These are phyloP conservation scores for Apiotrichum akiyoshidainum DNA, from an alignment of 1,284 basidiomycete species.

Conservation along the genomic window DNA sequence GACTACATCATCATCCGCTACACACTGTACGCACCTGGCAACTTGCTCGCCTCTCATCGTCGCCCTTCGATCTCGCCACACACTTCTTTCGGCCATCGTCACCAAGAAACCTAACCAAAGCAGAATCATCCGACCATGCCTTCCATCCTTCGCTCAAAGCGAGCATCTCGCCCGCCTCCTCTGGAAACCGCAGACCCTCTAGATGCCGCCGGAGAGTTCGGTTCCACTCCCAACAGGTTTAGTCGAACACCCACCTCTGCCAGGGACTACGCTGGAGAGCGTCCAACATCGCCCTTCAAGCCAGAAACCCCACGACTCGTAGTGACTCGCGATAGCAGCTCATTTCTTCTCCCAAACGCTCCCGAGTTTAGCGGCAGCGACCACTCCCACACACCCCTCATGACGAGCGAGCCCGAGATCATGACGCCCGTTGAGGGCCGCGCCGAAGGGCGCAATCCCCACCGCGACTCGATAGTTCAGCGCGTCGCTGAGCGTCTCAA, in stretches of 20 bases:
- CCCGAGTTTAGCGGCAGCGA: background rate
- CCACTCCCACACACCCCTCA: background rate
- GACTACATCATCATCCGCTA: no score
- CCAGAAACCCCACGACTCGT: background rate
- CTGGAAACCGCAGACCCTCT: background rate
- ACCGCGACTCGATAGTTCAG: slow-evolving; percentile 28
- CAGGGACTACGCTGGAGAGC: background rate
- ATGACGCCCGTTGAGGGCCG: slow-evolving; percentile 10
- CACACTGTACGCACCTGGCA: no score
- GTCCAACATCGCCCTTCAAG: background rate
- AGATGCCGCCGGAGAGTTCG: background rate
- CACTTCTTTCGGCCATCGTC: no score
- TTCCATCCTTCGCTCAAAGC: slow-evolving; percentile 1
- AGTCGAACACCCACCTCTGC: background rate
- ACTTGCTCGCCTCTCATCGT: no score
- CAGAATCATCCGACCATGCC: background rate
- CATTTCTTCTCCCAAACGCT: background rate
- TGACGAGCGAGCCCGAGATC: background rate
- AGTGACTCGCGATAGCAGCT: background rate
- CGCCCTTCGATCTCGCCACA: no score
- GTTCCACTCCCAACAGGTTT: background rate
- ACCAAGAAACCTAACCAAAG: no score
- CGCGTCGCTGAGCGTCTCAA: slow-evolving; percentile 19
- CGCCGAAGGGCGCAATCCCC: slow-evolving; percentile 10
- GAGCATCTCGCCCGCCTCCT: background rate